Base-by-base conservation (phyloP, 2,329 filamentous ascomycete genomes). In the Diaporthe citrichinensis region DNA sequence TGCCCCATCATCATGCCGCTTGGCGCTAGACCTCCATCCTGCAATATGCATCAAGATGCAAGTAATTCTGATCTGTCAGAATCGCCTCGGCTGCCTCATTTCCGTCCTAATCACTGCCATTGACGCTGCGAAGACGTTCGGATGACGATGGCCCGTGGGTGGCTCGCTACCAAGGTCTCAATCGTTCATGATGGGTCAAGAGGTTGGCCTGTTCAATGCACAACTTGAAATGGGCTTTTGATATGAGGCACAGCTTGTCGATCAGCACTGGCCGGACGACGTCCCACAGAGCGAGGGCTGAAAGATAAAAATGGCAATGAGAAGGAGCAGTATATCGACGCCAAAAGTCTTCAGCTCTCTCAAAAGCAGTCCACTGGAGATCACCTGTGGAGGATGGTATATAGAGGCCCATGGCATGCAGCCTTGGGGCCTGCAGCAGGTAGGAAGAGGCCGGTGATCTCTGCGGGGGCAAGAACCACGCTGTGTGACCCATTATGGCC, bases 41-140 rank as follows among this genome's bases (percentile, higher is more conserved):
- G 44, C 44, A 53, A 61, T 12, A 17, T 62, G 44, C 20, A 17
- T n/a, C 57, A 12, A 67, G 23, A 14, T 51, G 44, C n/a, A 31
- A 51, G 69, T 23, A 62, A 72, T 72, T 61, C 23, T 62, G 55
- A 72, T 28, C 34, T 25, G 23, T 72, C 69, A 72, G 71, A 72
- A 53, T 23, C 34, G 4, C 23, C 28, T 53, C n/a, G 41, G 41
- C 17, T 5, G 31, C 46, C 25, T 46, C 31, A 25, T 31, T 28
- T 41, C 57, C 44, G 57, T n/a, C 49, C 25, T 53, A 10, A 41
- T n/a, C 55, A 39, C 25, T 39, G n/a, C 41, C 20, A 28, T 49
- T 39, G n/a, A 7, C n/a, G 28, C 14, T 1, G 53, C 15, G 23
- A 51, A 57, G 15, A 17, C 46, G 23, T 28, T 10, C 31, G 46